Base-by-base conservation (phyloP, 108 stramenopile species). In the Pinguiococcus pyrenoidosus region DNA sequence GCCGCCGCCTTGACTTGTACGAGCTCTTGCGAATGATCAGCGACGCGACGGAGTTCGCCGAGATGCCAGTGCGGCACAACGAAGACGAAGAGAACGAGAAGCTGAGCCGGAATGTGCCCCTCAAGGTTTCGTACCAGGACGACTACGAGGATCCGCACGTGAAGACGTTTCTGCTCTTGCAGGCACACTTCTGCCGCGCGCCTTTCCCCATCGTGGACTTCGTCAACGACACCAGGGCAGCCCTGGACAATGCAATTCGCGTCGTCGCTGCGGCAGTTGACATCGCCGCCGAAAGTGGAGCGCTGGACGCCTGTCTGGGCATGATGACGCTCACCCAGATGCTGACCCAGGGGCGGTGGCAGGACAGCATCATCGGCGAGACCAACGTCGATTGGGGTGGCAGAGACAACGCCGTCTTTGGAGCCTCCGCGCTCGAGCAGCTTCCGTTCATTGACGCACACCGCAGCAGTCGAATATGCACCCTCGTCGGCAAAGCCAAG, bases 41-140 rank as follows among this genome's bases (percentile, higher is more conserved):
- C 44, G 65, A 54, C 21, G 88, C 91, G 6, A 71, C 80, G 56
- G 97, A 99, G 59, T 95, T 88, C 45, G 72, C 78, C 56, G 92
- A 99, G 58, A 64, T 95, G 9, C 97, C 97, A 8, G 92, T 96
- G 42, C 76, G 97, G 12, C 97, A 96, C 76, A 96, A 95, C 52
- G 94, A 99, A 55, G 97, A 99, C 46, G 47, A 61, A 21, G 58
- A 92, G 44, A 99, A 99, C 58, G 79, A 68, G 30, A 86, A 92
- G 37, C 71, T 99, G 9, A 87, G 85, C 42, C 64, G 69, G 45
- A 40, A 47, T 2, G 43, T 93, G 29, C 80, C 71, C 23, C 92
- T 87, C 90, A 79, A 41, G 4, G 55, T 72, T 62, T 39, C 58
- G 42, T 46, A 37, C 47, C 22, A 49, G 63, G 61, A 28, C n/a